Base-by-base conservation (phyloP, 78 protist genomes). In the Ministeria vibrans region DNA sequence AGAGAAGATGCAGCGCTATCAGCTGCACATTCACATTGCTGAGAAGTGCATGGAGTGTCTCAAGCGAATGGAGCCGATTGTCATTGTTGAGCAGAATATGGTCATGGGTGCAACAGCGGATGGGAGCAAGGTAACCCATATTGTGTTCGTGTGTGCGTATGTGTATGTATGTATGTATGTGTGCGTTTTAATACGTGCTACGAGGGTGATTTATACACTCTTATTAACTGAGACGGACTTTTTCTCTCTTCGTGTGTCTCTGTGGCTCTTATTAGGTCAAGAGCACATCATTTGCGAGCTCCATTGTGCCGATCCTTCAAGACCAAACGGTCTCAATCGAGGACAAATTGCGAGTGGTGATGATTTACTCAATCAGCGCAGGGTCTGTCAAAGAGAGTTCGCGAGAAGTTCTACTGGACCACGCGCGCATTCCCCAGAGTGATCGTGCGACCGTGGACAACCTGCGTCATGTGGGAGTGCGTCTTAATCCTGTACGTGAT, bases 21-120 rank as follows among this genome's bases (percentile, higher is more conserved):
- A 91, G 41, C 75, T 86, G 39, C 94, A 90, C 59, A 77, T 90
- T 38, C 28, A 80, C 59, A 61, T 90, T 11, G 73, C 90, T 1
- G 71, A 75, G 23, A 81, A 83, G 45, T 83, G 87, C 25, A 73
- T 90, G 62, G 45, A 28, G 4, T 51, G 32, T 42, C 88, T 87
- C 83, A 78, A 80, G 20, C 45, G 69, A 25, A 63, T 90, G 15
- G 87, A 82, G 41, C 45, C 76, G 11, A 32, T 87, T 0, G 89
- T 90, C 39, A 43, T 69, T 5, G 59, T 87, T 2, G 94, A 90
- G 73, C 94, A 90, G 74, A 78, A 85, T 70, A 86, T 89, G 89
- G 90, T 89, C 9, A 62, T 83, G 15, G 90, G 92, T 42, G 88
- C 82, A 34, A 84, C 77, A 75, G 46, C 88, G 1, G 79, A 81